phyloP scores from a whole-genome alignment of 768 basidiomycete species.

The Dioszegia aurantiaca region DNA sequence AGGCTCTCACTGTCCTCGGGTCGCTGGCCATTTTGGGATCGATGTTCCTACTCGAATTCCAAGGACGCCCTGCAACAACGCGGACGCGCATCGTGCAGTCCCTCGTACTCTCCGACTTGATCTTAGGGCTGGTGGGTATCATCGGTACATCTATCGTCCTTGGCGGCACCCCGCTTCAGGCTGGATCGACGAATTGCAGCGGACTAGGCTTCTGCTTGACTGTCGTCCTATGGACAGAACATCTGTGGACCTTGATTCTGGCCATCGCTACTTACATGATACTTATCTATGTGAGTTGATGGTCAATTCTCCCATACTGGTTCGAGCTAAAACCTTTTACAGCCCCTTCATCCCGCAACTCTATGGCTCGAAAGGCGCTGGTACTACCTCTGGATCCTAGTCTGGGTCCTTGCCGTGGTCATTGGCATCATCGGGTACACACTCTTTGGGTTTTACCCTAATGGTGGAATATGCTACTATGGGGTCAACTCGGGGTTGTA shows the following conservation, averaged over 20 bases:
- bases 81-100: conserved; percentile 49
- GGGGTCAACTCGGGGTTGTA: conserved; percentile 46
- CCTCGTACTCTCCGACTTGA: conserved; percentile 44
- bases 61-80: conserved; percentile 42
- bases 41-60: conserved; percentile 39
- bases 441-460: conserved; percentile 42
- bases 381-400: conserved; percentile 40
- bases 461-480: conserved; percentile 51
- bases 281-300: conserved; percentile 48
- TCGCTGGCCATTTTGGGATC: conserved; percentile 38
- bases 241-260: conserved; percentile 51
- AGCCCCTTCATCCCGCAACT: conserved; percentile 48
- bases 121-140: conserved; percentile 46
- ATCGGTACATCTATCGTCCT: conserved; percentile 33
- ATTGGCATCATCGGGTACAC: conserved; percentile 39
- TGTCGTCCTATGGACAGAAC: conserved; percentile 49
- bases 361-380: conserved; percentile 45
- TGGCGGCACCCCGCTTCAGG: conserved; percentile 18
- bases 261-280: conserved; percentile 52
- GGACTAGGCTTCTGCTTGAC: conserved; percentile 44
- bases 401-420: conserved; percentile 40
- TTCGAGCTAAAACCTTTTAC: neutral
- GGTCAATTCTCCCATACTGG: neutral
- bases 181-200: conserved; percentile 37
- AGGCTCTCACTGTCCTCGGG: conserved; percentile 39